phyloP scores from a whole-genome alignment of 2,329 filamentous ascomycete genomes.

The Botrytis porri region DNA sequence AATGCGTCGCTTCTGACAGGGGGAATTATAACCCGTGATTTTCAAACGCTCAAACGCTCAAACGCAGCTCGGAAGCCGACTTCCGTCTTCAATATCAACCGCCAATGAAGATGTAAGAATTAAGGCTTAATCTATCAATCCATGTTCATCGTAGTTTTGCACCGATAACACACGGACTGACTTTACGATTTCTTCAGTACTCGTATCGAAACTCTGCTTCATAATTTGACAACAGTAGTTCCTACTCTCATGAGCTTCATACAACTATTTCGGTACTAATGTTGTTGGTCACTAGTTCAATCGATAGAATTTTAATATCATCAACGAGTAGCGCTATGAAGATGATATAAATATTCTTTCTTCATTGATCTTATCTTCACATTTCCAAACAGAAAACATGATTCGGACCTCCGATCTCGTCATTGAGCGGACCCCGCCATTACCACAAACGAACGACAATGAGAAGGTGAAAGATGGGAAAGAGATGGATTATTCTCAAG shows the following conservation, averaged over 20 bases:
- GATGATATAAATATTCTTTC: not conserved
- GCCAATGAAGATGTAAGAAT: not conserved
- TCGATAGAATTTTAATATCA: not conserved
- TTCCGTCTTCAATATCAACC: not conserved
- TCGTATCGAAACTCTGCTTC: not conserved
- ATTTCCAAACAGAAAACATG: not conserved
- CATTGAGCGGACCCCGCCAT: not conserved
- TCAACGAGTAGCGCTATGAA: not conserved
- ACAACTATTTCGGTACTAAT: not conserved
- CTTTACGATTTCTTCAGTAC: not conserved
- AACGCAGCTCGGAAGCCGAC: not conserved
- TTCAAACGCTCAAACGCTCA: not conserved
- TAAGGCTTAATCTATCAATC: not conserved
- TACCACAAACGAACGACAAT: not conserved
- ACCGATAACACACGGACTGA: not conserved
- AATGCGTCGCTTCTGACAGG: not conserved
- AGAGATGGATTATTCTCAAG: slow-evolving; percentile 14
- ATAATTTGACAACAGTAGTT: not conserved
- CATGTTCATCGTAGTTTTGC: not conserved
- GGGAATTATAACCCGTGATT: not conserved
- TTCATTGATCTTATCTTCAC: not conserved
- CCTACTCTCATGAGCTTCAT: not conserved
- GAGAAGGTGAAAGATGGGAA: not conserved
- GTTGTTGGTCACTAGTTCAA: not conserved
- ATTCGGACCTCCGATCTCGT: slow-evolving; percentile 2